Conservation (phyloP, 495 filamentous ascomycete species). For the Tuber aestivum region DNA sequence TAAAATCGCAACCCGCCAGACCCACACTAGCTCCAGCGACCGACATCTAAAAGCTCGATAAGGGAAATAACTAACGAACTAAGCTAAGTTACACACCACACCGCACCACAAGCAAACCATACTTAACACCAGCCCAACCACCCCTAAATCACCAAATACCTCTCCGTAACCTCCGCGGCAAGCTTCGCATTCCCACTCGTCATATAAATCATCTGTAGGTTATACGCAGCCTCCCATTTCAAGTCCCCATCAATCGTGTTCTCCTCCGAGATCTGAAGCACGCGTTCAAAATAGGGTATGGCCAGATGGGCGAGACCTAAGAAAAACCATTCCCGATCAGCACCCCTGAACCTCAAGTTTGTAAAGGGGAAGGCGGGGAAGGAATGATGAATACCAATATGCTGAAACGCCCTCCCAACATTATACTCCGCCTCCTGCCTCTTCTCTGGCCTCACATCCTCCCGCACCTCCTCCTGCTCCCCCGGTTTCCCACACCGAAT, state of each 20-base stretch:
- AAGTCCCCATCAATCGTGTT: constrained; percentile 53
- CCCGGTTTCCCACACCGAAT: constrained; percentile 42
- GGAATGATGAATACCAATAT: constrained; percentile 51
- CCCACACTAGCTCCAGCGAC: background rate
- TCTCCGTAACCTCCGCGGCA: constrained; percentile 55
- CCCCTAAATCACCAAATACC: constrained; percentile 46
- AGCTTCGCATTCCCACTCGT: constrained; percentile 55
- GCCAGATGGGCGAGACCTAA: constrained; percentile 65
- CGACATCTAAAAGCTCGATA: background rate
- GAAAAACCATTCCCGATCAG: background rate
- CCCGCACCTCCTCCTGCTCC: background rate
- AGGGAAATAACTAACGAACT: background rate
- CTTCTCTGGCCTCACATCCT: constrained; percentile 37
- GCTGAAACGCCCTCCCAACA: constrained; percentile 70
- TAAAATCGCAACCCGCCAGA: background rate
- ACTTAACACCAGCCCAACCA: background rate
- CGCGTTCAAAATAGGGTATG: constrained; percentile 63
- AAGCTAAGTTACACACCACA: background rate
- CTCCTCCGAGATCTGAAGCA: constrained; percentile 43
- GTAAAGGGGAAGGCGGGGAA: background rate
- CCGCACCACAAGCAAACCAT: background rate
- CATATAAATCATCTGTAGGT: constrained; percentile 63
- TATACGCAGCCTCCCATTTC: constrained; percentile 67
- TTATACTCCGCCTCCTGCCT: constrained; percentile 86
- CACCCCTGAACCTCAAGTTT: background rate